Evolutionary conservation across 805 yeast genomes (phyloP), one percentile per base, ranked within the genome.

Genomic region (Hanseniaspora meyeri): DNA sequence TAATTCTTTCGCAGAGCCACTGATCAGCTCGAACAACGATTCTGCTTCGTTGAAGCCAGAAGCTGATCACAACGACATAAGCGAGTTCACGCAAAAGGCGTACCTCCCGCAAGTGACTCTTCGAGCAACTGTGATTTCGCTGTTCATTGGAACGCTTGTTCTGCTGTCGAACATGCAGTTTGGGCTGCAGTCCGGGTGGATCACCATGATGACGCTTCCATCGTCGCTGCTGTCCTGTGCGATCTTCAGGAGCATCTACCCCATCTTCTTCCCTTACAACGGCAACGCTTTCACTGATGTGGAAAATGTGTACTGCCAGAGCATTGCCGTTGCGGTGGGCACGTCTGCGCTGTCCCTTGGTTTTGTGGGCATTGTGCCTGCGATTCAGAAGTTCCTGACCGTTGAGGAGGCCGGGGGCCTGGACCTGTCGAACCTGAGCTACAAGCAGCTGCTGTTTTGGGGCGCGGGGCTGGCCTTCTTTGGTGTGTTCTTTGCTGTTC

Each of bases 101-200:
- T 66, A 65, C 0, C 66, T 78, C 8, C 80, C 78, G 1, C 95
- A 86, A 64, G 76, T 86, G 4, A 88, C 97, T 0, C 61, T 81
- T 3, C 71, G 95, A 51, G 83, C 93, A 2, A 80, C 87, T 0
- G 38, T 82, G 0, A 86, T 83, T 0, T 97, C 97, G 0, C 71
- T 91, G 29, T 62, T 72, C 1, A 88, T 91, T n/a, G 98, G 98
- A 0, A 79, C 96, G 0, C 70, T 91, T 31, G 90, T 93, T 36
- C 73, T 93, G 29, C 73, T 89, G 17, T 87, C 96, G 4, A 91
- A 91, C 68, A 93, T 93, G 71, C 97, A 91, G 66, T 91, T 91
- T 67, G 98, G 97, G 1, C 73, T 91, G 20, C 98, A 91, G 66
- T 91, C 97, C 0, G 98, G 98, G 1, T 91, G 98, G 98, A 96